Evolutionary conservation across 2,329 filamentous ascomycete species (phyloP).

Genomic region (Xylaria sp.): DNA sequence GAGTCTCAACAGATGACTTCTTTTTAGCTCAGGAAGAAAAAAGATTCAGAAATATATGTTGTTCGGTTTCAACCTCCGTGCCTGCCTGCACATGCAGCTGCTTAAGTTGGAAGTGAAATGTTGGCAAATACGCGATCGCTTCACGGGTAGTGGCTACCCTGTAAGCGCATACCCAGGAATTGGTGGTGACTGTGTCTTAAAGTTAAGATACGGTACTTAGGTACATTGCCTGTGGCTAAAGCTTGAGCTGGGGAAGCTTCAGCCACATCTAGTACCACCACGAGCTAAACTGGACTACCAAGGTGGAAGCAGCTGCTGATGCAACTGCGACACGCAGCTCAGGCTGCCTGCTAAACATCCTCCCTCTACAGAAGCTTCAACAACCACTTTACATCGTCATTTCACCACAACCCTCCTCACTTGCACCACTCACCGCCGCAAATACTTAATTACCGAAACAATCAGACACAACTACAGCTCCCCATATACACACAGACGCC

Average conservation of each 20-base stretch:
- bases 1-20: neutral
- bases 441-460: slow-evolving; percentile 6
- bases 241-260: neutral
- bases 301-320: slow-evolving; percentile 32
- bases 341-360: slow-evolving; percentile 45
- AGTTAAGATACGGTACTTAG: too few species aligned
- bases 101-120: too few species aligned
- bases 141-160: neutral
- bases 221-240: neutral
- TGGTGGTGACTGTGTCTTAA: too few species aligned
- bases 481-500: slow-evolving; percentile 10
- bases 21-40: neutral
- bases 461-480: neutral
- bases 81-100: too few species aligned
- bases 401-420: neutral
- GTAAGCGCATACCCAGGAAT: too few species aligned
- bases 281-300: slow-evolving; percentile 15
- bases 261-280: slow-evolving; percentile 12
- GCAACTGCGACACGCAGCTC: slow-evolving; percentile 48
- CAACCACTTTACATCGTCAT: slow-evolving; percentile 9
- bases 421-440: neutral
- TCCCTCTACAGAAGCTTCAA: slow-evolving; percentile 40
- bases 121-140: too few species aligned
- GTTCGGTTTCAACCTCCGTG: too few species aligned
- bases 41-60: neutral